A percentile compares a stretch with the other conserved stretches of the same genome.
These are phyloP conservation scores for Flaveria sonorensis DNA, from an alignment of 129 eudicot genomes.

Conservation along the genomic window DNA sequence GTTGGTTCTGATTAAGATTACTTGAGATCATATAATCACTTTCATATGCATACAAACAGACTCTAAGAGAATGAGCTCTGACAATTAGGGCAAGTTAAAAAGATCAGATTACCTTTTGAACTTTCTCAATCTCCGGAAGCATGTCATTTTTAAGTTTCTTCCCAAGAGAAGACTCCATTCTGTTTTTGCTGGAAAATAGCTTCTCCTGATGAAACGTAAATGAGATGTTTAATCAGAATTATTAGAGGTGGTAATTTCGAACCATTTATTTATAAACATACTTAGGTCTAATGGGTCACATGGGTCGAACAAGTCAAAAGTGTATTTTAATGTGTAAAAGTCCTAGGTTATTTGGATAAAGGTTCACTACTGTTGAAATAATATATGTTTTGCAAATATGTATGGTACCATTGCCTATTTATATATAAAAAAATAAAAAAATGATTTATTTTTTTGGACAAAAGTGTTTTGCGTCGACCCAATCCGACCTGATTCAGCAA, in stretches of 20 bases:
- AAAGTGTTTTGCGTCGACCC: neutral
- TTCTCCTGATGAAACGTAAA: slow-evolving; percentile 61
- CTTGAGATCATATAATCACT: neutral
- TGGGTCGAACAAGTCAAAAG: neutral
- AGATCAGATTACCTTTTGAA: slow-evolving; percentile 66
- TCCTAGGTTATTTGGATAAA: neutral
- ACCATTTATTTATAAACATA: neutral
- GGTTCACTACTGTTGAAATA: neutral
- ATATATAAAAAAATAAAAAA: neutral
- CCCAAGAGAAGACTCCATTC: slow-evolving; percentile 86
- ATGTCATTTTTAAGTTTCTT: slow-evolving; percentile 82
- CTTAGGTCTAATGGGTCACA: neutral
- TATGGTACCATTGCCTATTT: neutral
- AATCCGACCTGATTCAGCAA: neutral
- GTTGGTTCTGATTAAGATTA: neutral
- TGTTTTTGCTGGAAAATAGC: slow-evolving; percentile 77
- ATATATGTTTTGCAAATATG: neutral
- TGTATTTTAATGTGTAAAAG: neutral
- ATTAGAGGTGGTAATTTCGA: neutral
- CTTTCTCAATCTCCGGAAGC: slow-evolving; percentile 98
- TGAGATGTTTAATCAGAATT: neutral
- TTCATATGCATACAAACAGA: neutral
- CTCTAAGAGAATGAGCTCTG: neutral
- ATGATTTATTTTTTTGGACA: neutral
- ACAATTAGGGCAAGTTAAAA: slow-evolving; percentile 11